These are phyloP conservation scores for Telopea speciosissima DNA, from an alignment of 177 flowering plant genomes.

Conservation along the genomic window DNA sequence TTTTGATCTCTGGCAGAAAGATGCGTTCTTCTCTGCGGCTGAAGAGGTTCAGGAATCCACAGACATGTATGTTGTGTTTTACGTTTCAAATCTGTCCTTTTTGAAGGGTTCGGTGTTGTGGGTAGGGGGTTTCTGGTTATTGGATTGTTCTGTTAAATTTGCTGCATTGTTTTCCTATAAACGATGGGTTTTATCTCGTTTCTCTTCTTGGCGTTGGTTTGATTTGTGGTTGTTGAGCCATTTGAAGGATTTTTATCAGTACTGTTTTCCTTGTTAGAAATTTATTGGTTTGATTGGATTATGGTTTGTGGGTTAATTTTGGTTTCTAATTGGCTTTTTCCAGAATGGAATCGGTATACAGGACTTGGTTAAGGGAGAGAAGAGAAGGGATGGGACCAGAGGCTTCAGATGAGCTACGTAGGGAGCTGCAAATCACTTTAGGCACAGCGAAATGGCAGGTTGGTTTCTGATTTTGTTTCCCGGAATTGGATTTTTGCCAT, in stretches of 20 bases:
- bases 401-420: conserved; percentile 42
- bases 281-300: neutral
- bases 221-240: too few species aligned
- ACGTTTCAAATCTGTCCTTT: neutral
- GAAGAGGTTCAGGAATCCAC: conserved; percentile 90
- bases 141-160: conserved; percentile 1
- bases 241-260: too few species aligned
- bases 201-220: neutral
- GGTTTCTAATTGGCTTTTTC: conserved; percentile 9
- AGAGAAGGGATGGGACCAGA: conserved; percentile 34
- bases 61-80: conserved; percentile 48
- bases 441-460: conserved; percentile 99
- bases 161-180: neutral
- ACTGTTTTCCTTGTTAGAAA: too few species aligned
- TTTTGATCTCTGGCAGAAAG: conserved; percentile 84
- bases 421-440: conserved; percentile 73
- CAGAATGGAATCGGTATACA: conserved; percentile 87
- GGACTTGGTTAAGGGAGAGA: conserved; percentile 59
- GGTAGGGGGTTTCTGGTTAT: neutral
- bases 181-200: neutral
- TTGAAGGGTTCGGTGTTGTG: neutral
- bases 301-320: neutral
- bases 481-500: neutral
- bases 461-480: conserved; percentile 8
- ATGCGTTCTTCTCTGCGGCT: conserved; percentile 79